Conservation (phyloP, 148 eudicot species). For the Pouteria glomerata region DNA sequence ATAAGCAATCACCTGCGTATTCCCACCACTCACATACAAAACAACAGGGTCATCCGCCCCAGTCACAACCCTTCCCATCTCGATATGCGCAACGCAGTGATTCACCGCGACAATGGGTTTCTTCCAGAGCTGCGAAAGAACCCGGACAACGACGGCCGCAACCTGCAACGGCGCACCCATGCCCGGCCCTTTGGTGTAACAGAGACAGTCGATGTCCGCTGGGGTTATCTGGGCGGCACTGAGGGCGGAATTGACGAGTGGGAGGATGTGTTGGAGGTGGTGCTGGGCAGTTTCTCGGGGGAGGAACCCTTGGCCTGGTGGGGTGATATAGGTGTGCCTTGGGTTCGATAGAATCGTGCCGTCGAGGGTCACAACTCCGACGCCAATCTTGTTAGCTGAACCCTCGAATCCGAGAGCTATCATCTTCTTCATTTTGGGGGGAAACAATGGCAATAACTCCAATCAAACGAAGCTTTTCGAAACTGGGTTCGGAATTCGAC, state of each 20-base stretch:
- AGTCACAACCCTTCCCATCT: slow-evolving; percentile 93
- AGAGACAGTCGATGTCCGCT: slow-evolving; percentile 70
- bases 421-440: slow-evolving; percentile 44
- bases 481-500: too few species aligned
- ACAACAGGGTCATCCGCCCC: slow-evolving; percentile 94
- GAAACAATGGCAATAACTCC: neutral
- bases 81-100: slow-evolving; percentile 96
- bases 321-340: slow-evolving; percentile 86
- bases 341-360: slow-evolving; percentile 87
- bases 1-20: slow-evolving; percentile 93
- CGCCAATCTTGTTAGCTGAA: slow-evolving; percentile 90
- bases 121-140: slow-evolving; percentile 87
- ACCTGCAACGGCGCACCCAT: slow-evolving; percentile 95
- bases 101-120: slow-evolving; percentile 87
- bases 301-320: slow-evolving; percentile 92
- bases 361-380: slow-evolving; percentile 81
- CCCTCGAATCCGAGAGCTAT: slow-evolving; percentile 93
- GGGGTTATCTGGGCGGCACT: slow-evolving; percentile 55
- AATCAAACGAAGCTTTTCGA: neutral
- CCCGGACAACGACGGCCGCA: slow-evolving; percentile 72
- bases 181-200: slow-evolving; percentile 96
- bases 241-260: slow-evolving; percentile 65
- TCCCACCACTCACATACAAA: slow-evolving; percentile 91
- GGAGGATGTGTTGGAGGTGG: slow-evolving; percentile 72
- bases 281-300: slow-evolving; percentile 95